Percentiles rank a stretch among this genome's conserved stretches.
phyloP scores from a whole-genome alignment of 2,329 filamentous ascomycete species.

The Hypoxylon sp. region DNA sequence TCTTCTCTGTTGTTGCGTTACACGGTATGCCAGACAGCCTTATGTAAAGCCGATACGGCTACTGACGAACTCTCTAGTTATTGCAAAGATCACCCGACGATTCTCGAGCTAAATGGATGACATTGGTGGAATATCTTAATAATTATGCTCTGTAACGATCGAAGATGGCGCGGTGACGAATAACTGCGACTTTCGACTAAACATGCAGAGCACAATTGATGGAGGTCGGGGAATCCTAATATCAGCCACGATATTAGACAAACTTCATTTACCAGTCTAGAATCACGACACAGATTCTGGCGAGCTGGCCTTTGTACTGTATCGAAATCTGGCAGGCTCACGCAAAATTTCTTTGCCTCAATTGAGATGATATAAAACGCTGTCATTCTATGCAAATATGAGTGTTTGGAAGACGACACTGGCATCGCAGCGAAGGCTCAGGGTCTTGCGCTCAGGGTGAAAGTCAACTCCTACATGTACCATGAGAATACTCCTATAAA shows the following conservation, averaged over 20 bases:
- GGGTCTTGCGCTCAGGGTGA: background rate
- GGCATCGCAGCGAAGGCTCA: too few species aligned
- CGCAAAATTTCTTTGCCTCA: constrained; percentile 45
- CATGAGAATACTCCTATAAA: background rate
- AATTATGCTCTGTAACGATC: constrained; percentile 20
- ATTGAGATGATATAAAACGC: constrained; percentile 27
- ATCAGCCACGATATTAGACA: constrained; percentile 36
- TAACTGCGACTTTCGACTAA: constrained; percentile 48
- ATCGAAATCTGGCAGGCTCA: constrained; percentile 47
- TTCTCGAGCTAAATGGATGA: constrained; percentile 74
- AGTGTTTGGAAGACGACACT: background rate
- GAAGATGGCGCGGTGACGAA: constrained; percentile 46
- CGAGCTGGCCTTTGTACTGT: constrained; percentile 49
- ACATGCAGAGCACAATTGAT: constrained; percentile 16
- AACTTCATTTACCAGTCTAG: constrained; percentile 25
- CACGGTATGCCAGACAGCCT: constrained; percentile 79
- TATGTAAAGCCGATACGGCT: background rate
- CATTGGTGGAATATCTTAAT: constrained; percentile 24
- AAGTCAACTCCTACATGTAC: background rate
- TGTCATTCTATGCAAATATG: constrained; percentile 20
- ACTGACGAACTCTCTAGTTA: constrained; percentile 72
- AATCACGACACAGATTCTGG: constrained; percentile 31
- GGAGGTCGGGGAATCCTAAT: constrained; percentile 26
- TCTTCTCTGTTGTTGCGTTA: constrained; percentile 97
- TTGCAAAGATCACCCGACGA: constrained; percentile 93